Percentiles rank a stretch among this genome's conserved stretches.
phyloP scores from a whole-genome alignment of 1,284 basidiomycete genomes.

The Amylostereum areolatum region DNA sequence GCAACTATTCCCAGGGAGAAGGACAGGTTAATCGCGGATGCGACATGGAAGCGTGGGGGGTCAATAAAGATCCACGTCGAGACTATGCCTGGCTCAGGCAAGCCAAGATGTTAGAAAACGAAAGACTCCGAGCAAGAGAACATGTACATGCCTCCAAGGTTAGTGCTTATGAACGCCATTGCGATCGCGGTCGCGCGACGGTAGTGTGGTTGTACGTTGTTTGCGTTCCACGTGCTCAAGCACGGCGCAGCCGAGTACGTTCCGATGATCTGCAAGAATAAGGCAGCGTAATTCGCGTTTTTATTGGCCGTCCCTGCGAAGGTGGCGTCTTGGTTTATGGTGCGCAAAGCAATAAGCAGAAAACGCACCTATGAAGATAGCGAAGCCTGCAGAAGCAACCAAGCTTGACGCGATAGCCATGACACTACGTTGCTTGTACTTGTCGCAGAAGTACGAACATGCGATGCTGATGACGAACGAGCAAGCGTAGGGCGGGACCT shows the following conservation, averaged over 20 bases:
- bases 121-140: neutral
- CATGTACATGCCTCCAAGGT: conserved; percentile 31
- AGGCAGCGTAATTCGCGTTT: conserved; percentile 39
- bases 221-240: conserved; percentile 44
- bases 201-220: conserved; percentile 49
- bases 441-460: conserved; percentile 34
- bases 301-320: conserved; percentile 35
- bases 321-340: too few species aligned
- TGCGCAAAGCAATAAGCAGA: too few species aligned
- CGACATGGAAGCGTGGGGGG: neutral
- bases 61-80: conserved; percentile 2
- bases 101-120: neutral
- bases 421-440: conserved; percentile 33
- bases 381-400: conserved; percentile 35
- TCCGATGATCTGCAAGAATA: conserved; percentile 44
- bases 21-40: neutral
- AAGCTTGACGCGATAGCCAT: conserved; percentile 29
- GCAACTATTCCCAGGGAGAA: neutral
- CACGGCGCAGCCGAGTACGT: conserved; percentile 37
- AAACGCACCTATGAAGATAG: conserved; percentile 17
- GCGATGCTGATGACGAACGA: conserved; percentile 23
- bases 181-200: conserved; percentile 48
- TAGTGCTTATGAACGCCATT: conserved; percentile 47
- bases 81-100: neutral
- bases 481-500: neutral